Evolutionary conservation across 768 basidiomycete genomes (phyloP), one percentile per base, ranked within the genome.

Genomic region (Dentipellis sp.): DNA sequence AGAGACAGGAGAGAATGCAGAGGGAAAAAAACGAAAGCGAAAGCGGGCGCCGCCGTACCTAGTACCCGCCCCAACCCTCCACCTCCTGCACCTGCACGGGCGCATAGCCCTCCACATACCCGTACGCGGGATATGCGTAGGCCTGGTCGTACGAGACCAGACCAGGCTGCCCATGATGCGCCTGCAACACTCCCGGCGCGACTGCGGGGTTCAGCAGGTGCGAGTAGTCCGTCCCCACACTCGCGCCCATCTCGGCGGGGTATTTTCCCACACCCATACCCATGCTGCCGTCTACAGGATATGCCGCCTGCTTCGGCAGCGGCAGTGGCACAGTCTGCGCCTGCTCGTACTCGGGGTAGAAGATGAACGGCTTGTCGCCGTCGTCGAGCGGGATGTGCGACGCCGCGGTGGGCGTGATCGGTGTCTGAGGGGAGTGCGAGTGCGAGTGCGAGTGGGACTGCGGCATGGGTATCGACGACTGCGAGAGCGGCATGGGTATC

Each of bases 341-440:
- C 7, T 55, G 53, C 34, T 60, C 61, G 47, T 60, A 59, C 22
- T 60, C 61, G 21, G 59, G 59, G 42, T 62, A 62, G 51, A 62
- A 62, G 35, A 62, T 62, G 54, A 62, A 62, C 3, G 61, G 61
- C 11, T 60, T 62, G 21, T 62, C 61, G 3, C 61, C 61, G 40
- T 59, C 61, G 42, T 62, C 61, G 11, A 53, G 34, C 12, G 52
- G 34, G 14, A 34, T 10, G 8, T n/a, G 19, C 21, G 57, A 10
- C 16, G 53, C 45, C 8, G 51, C 19, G 2, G 50, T 16, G 10
- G 50, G 50, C 50, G 50, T 37, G 12, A 52, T 19, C 35, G 51
- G 38, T 11, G 53, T 52, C 22, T 55, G 57, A 7, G 50, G 17
- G 14, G 57, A 48, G 10, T 40, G 55, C 12, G 55, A 21, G 23